Evolutionary conservation across 2,329 filamentous ascomycete species (phyloP), one percentile per base, ranked within the genome.

Genomic region (Sordariomycetes sp.): DNA sequence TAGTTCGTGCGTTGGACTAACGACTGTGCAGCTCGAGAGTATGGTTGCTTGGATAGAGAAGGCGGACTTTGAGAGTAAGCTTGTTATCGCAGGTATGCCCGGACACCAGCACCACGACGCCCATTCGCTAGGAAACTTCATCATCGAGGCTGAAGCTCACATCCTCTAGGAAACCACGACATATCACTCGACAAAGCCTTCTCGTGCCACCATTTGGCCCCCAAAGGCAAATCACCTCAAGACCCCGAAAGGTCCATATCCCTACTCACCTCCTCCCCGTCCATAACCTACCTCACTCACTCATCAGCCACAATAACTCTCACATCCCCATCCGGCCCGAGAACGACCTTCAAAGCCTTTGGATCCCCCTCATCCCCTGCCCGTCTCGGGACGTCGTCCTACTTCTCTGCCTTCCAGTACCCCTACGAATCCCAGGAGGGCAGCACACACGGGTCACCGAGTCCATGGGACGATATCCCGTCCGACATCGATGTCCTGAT

Each of bases 131-230:
- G n/a, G 18, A 2, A n/a, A n/a, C 16, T 18, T 46, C 16, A 18
- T n/a, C 16, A 46, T 46, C 28, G 37, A 50, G 20, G 4, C 5
- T 24, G n/a, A 50, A 35, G 12, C 37, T 37, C 22, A 35, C 18
- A 35, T 18, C 22, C 25, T n/a, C 20, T 60, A 87, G 86, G 88
- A 32, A 92, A 91, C 66, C 88, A 91, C 69, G 88, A 91, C 66
- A 75, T 88, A 55, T 87, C 86, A 0, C 78, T 91, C 7, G 87
- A 90, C 65, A 63, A 72, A n/a, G 67, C 74, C 3, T 89, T 88
- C 67, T 86, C 83, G 66, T 64, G 70, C 10, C 68, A 79, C 48
- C 75, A 84, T 63, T 78, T 79, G 1, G 72, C 73, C 57, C 82
- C 85, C 65, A 82, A 85, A 65, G 83, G 81, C 64, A 77, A 82